These are phyloP conservation scores for Hypomyces perniciosus DNA, from an alignment of 2,329 filamentous ascomycete species.

Conservation along the genomic window DNA sequence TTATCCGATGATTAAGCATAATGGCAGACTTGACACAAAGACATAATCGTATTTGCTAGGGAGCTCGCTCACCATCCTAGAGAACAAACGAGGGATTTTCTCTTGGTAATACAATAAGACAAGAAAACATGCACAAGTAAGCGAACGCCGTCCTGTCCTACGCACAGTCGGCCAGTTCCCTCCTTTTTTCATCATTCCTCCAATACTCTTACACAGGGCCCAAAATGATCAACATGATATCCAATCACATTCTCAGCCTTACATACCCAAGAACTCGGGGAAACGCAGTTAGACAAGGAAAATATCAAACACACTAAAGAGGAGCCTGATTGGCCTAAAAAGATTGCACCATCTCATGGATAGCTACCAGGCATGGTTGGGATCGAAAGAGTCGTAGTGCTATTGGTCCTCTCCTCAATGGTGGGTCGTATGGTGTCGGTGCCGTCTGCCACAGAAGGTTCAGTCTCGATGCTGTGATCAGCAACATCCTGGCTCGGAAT, in stretches of 20 bases:
- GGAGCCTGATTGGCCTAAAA: constrained; percentile 2
- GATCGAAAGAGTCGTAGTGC: constrained; percentile 54
- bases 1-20: too few relatives aligned
- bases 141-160: not conserved
- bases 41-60: too few relatives aligned
- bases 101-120: too few relatives aligned
- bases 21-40: too few relatives aligned
- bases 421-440: constrained; percentile 18
- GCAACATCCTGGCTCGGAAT: constrained; percentile 16
- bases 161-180: not conserved
- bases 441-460: constrained; percentile 6
- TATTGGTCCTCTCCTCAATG: constrained; percentile 30
- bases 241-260: not conserved
- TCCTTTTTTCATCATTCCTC: not conserved
- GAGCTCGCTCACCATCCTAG: constrained; percentile 8
- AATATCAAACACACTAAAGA: not conserved
- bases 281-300: not conserved
- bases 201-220: not conserved
- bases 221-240: constrained; percentile 1
- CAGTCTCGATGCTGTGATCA: constrained; percentile 10
- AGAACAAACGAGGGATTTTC: constrained; percentile 1
- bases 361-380: constrained; percentile 66
- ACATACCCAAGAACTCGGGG: too few relatives aligned
- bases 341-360: constrained; percentile 29
- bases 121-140: not conserved